phyloP scores from a whole-genome alignment of 208 protist genomes.

The Trypanosoma cruzi region DNA sequence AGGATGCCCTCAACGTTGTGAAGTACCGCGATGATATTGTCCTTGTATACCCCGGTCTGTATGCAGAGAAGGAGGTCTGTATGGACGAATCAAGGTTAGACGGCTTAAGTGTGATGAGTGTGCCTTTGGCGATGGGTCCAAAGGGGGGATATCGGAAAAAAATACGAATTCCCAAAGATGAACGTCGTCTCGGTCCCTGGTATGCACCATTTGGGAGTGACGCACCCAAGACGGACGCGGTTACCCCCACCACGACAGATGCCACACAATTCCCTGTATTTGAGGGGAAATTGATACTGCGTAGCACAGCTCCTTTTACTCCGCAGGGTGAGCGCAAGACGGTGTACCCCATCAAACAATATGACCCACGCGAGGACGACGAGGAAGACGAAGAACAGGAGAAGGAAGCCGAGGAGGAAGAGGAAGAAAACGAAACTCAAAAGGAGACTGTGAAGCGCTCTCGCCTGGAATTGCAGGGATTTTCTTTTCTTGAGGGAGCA shows the following conservation, averaged over 20 bases:
- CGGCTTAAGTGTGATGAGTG: conserved; percentile 58
- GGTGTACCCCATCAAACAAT: conserved; percentile 17
- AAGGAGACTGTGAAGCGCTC: conserved; percentile 4
- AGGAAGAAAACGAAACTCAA: conserved; percentile 29
- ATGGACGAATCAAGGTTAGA: conserved; percentile 62
- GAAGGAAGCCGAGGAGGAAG: conserved; percentile 23
- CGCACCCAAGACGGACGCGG: neutral
- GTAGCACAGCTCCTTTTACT: conserved; percentile 27
- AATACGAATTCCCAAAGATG: conserved; percentile 25
- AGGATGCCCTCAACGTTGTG: conserved; percentile 42
- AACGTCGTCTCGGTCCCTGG: conserved; percentile 68
- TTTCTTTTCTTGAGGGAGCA: conserved; percentile 60
- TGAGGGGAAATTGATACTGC: conserved; percentile 25
- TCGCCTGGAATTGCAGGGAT: conserved; percentile 48
- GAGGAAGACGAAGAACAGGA: conserved; percentile 33
- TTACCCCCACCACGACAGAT: conserved; percentile 56
- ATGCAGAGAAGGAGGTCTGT: conserved; percentile 41
- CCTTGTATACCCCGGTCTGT: conserved; percentile 71
- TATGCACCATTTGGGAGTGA: conserved; percentile 39
- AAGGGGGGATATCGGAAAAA: conserved; percentile 34
- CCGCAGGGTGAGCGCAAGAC: conserved; percentile 14
- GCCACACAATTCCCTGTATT: conserved; percentile 50
- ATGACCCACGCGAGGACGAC: conserved; percentile 27
- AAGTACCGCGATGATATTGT: conserved; percentile 75
- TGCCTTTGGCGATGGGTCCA: conserved; percentile 46